phyloP scores from a whole-genome alignment of 306 rosid species.

The Parietaria judaica region DNA sequence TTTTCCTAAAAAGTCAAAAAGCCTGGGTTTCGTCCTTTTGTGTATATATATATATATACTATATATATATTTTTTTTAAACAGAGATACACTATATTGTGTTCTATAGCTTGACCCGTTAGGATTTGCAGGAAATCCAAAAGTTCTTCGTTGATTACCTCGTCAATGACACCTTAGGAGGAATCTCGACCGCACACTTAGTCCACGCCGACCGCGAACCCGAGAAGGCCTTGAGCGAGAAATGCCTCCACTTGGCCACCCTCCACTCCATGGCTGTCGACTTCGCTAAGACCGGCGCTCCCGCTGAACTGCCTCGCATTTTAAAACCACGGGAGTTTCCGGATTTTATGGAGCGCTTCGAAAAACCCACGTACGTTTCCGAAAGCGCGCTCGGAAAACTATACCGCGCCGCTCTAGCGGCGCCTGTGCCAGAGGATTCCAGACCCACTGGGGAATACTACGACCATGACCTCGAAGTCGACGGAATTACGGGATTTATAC shows the following conservation, averaged over 20 bases:
- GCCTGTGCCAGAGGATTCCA: constrained; percentile 22
- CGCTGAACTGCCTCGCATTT: constrained; percentile 71
- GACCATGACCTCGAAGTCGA: constrained; percentile 55
- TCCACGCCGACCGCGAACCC: constrained; percentile 74
- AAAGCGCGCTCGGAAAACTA: constrained; percentile 63
- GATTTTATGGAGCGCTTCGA: constrained; percentile 89
- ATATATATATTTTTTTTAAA: no score
- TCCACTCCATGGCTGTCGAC: constrained; percentile 97
- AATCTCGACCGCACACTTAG: constrained; percentile 88
- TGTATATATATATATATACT: no score
- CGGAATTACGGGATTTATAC: constrained; percentile 57
- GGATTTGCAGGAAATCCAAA: constrained; percentile 68
- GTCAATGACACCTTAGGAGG: constrained; percentile 89
- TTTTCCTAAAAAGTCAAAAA: no score
- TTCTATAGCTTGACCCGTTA: constrained; percentile 11
- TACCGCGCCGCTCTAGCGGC: constrained; percentile 44
- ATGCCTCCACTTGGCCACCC: constrained; percentile 67
- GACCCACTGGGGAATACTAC: constrained; percentile 38
- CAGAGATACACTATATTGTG: neutral
- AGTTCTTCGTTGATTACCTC: constrained; percentile 87
- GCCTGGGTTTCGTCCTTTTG: no score
- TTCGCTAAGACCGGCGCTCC: constrained; percentile 96
- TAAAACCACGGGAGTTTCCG: constrained; percentile 73
- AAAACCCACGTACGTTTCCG: constrained; percentile 64
- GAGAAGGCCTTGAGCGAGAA: constrained; percentile 59